phyloP scores from a whole-genome alignment of 78 protist genomes.

The Planoprotostelium fungivorum region DNA sequence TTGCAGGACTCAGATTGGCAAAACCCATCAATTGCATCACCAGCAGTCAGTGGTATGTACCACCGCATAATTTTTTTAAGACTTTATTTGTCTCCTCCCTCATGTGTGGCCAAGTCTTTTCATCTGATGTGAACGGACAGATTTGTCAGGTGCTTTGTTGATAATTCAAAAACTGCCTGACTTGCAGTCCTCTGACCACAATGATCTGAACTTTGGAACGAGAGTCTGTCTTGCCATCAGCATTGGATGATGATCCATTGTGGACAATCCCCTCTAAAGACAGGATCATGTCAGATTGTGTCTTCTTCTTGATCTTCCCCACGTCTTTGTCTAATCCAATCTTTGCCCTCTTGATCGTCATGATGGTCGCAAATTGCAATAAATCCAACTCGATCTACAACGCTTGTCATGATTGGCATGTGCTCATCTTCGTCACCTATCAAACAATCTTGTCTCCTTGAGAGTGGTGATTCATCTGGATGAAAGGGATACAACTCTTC shows the following conservation, averaged over 20 bases:
- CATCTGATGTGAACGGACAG: not conserved
- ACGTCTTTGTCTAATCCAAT: not conserved
- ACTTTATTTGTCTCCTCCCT: too few relatives aligned
- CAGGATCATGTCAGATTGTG: not conserved
- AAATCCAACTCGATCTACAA: not conserved
- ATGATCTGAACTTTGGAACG: not conserved
- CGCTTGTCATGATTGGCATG: not conserved
- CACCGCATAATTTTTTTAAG: too few relatives aligned
- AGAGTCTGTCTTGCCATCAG: not conserved
- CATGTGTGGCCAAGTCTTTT: not conserved
- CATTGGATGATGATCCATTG: not conserved
- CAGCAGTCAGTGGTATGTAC: too few relatives aligned
- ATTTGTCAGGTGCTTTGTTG: not conserved
- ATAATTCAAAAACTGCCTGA: not conserved
- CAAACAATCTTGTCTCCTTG: not conserved
- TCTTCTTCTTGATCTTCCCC: not conserved
- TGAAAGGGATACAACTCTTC: not conserved
- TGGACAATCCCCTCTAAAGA: not conserved
- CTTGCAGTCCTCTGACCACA: not conserved
- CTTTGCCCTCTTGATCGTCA: not conserved
- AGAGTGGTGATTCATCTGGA: not conserved
- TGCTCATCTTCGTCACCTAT: not conserved
- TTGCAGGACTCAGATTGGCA: not conserved
- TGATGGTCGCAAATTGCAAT: not conserved
- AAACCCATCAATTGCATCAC: not conserved